A percentile compares a stretch with the other conserved stretches of the same genome.
Conservation (phyloP, 1,284 basidiomycete species). For the Xerocomus alliaceus region DNA sequence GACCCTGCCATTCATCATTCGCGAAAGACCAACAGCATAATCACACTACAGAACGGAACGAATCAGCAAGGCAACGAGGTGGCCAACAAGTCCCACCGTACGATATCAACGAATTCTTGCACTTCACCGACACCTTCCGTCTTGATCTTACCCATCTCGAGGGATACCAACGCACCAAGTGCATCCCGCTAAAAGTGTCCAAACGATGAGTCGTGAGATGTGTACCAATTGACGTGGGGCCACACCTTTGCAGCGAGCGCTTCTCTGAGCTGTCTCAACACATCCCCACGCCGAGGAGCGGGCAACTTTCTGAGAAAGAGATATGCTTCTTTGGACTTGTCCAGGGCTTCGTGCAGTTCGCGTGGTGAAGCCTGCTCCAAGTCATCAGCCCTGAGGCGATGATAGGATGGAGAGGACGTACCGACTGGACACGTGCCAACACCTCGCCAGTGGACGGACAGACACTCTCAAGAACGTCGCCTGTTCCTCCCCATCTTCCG, state of each 20-base stretch:
- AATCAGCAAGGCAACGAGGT: slow-evolving; percentile 15
- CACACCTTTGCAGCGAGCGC: slow-evolving; percentile 80
- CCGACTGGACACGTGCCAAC: slow-evolving; percentile 70
- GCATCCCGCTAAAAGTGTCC: slow-evolving; percentile 63
- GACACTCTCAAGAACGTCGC: slow-evolving; percentile 68
- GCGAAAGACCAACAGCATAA: slow-evolving; percentile 82
- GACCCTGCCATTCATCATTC: slow-evolving; percentile 90
- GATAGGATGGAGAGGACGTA: slow-evolving; percentile 41
- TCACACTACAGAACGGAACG: slow-evolving; percentile 54
- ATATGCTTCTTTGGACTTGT: slow-evolving; percentile 75
- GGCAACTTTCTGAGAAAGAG: slow-evolving; percentile 76
- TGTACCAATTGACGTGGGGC: not conserved
- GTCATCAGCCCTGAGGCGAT: slow-evolving; percentile 2
- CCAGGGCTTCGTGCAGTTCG: slow-evolving; percentile 71
- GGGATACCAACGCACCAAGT: slow-evolving; percentile 82
- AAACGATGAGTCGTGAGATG: not conserved
- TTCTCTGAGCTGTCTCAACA: slow-evolving; percentile 86
- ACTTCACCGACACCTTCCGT: slow-evolving; percentile 95
- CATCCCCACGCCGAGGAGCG: slow-evolving; percentile 86
- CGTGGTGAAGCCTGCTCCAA: slow-evolving; percentile 62
- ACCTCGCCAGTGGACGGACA: slow-evolving; percentile 83
- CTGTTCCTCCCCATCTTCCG: slow-evolving; percentile 78
- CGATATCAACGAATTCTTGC: slow-evolving; percentile 94
- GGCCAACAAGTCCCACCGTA: slow-evolving; percentile 44
- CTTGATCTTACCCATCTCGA: slow-evolving; percentile 96